Conservation (phyloP, 495 filamentous ascomycete species). For the Darksidea phi region DNA sequence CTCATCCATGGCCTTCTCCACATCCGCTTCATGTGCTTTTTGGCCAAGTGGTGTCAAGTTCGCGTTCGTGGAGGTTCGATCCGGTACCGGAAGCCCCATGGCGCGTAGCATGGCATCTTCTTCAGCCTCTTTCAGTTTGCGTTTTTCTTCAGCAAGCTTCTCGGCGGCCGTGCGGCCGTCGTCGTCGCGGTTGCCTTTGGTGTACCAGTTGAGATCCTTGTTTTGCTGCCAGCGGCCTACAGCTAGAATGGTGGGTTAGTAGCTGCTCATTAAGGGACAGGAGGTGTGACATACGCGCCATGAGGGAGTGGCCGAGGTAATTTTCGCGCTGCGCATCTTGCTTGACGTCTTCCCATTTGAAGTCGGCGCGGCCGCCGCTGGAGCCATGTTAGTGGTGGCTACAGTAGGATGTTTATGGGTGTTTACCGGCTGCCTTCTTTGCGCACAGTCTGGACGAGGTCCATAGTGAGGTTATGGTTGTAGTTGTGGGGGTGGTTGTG, state of each 20-base stretch:
- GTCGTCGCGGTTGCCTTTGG: slow-evolving; percentile 61
- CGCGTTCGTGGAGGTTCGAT: slow-evolving; percentile 34
- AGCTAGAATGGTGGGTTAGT: slow-evolving; percentile 44
- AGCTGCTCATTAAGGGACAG: not conserved
- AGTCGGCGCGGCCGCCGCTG: slow-evolving; percentile 85
- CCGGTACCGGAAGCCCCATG: slow-evolving; percentile 70
- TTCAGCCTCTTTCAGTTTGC: slow-evolving; percentile 84
- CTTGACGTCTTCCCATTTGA: slow-evolving; percentile 95
- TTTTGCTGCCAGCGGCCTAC: slow-evolving; percentile 95
- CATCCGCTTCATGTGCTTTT: slow-evolving; percentile 34
- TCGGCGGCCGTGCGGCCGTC: slow-evolving; percentile 46
- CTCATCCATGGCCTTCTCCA: slow-evolving; percentile 38
- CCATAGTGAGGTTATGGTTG: slow-evolving; percentile 59
- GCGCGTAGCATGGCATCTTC: slow-evolving; percentile 83
- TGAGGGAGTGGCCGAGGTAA: slow-evolving; percentile 93
- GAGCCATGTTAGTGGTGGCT: slow-evolving; percentile 14
- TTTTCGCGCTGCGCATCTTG: slow-evolving; percentile 87
- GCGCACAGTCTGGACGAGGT: slow-evolving; percentile 86
- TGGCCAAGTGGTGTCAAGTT: slow-evolving; percentile 42
- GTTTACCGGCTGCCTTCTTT: slow-evolving; percentile 81
- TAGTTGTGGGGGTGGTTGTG: not conserved
- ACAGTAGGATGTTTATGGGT: not conserved
- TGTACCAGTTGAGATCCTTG: slow-evolving; percentile 86
- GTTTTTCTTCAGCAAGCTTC: slow-evolving; percentile 74
- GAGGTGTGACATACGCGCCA: slow-evolving; percentile 57